Evolutionary conservation across 768 basidiomycete species (phyloP).

Genomic region (Auriscalpium orientale): DNA sequence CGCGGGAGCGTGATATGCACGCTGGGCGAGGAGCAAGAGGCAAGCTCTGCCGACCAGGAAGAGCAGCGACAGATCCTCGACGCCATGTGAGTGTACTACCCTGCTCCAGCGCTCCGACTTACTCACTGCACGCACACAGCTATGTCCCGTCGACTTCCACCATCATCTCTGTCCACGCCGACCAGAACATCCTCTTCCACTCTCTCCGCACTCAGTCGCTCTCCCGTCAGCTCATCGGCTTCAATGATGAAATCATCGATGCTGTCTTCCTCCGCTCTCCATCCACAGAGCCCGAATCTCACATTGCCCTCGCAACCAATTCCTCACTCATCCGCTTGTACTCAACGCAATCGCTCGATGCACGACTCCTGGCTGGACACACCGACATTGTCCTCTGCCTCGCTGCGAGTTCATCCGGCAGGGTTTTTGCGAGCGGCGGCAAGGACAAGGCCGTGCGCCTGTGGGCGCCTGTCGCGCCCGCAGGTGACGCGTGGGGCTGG

Average conservation of each 20-base stretch:
- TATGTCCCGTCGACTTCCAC: constrained; percentile 59
- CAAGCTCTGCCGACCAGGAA: constrained; percentile 49
- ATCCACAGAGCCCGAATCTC: constrained; percentile 43
- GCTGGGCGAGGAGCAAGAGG: constrained; percentile 42
- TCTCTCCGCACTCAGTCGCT: constrained; percentile 61
- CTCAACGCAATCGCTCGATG: constrained; percentile 66
- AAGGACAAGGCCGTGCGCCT: constrained; percentile 86
- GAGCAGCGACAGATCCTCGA: constrained; percentile 81
- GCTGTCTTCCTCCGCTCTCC: constrained; percentile 62
- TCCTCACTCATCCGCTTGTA: constrained; percentile 93
- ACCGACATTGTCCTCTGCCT: constrained; percentile 86
- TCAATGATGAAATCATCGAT: constrained; percentile 97
- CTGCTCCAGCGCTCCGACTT: constrained; percentile 1
- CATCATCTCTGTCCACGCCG: constrained; percentile 82
- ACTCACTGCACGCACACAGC: constrained; percentile 29
- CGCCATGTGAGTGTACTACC: constrained; percentile 53
- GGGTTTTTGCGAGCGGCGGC: constrained; percentile 81
- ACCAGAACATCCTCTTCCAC: constrained; percentile 94
- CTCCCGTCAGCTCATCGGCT: constrained; percentile 83
- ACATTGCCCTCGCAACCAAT: constrained; percentile 94
- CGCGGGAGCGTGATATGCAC: constrained; percentile 57
- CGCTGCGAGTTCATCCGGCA: constrained; percentile 57
- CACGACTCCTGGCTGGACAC: constrained; percentile 82
- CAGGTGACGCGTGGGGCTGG: constrained; percentile 41
- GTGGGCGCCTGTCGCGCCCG: constrained; percentile 46